Evolutionary conservation across 306 rosid species (phyloP).

Genomic region (Prosopis cineraria): DNA sequence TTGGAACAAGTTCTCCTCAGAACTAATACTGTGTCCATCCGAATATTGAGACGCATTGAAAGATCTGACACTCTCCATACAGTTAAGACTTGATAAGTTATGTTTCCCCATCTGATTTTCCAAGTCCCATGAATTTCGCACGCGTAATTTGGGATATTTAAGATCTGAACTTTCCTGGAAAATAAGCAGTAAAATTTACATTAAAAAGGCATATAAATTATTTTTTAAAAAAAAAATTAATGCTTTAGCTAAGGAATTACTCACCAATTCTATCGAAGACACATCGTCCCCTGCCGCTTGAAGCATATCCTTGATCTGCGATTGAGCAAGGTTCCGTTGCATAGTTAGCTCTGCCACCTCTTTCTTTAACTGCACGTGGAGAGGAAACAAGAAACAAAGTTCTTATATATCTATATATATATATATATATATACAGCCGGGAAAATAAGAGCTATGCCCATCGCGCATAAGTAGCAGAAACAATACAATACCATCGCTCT

Average conservation of each 20-base stretch:
- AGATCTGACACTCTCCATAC: slow-evolving; percentile 59
- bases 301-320: slow-evolving; percentile 75
- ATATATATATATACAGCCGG: slow-evolving; percentile 11
- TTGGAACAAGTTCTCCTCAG: slow-evolving; percentile 69
- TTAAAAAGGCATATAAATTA: neutral
- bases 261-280: slow-evolving; percentile 52
- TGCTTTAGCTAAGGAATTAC: slow-evolving; percentile 30
- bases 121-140: slow-evolving; percentile 61
- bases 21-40: slow-evolving; percentile 70
- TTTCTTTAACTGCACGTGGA: slow-evolving; percentile 71
- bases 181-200: slow-evolving; percentile 33
- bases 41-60: slow-evolving; percentile 74
- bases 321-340: slow-evolving; percentile 75
- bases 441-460: slow-evolving; percentile 20
- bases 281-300: slow-evolving; percentile 56
- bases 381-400: slow-evolving; percentile 16
- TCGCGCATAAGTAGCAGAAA: neutral
- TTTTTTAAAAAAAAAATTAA: slow-evolving; percentile 3
- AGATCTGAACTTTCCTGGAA: slow-evolving; percentile 57
- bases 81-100: slow-evolving; percentile 32
- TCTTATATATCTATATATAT: too few species aligned
- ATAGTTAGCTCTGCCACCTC: slow-evolving; percentile 61
- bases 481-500: slow-evolving; percentile 4
- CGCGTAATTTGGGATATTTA: slow-evolving; percentile 64
- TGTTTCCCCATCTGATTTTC: slow-evolving; percentile 52